Percentiles rank a stretch among this genome's conserved stretches.
phyloP scores from a whole-genome alignment of 2,329 filamentous ascomycete genomes.

The Elsinoe australis region DNA sequence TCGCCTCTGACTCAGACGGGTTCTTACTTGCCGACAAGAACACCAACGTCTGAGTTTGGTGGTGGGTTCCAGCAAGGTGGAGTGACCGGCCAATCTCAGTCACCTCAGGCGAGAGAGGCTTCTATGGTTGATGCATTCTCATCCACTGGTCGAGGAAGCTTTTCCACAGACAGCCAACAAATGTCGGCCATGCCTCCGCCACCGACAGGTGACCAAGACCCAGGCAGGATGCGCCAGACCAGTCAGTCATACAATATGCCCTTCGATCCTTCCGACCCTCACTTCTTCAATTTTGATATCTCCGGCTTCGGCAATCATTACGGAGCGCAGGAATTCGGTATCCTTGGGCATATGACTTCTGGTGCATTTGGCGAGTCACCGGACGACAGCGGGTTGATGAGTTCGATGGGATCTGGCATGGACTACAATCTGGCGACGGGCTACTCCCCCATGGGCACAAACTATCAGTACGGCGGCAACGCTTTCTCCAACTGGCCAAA shows the following conservation, averaged over 20 bases:
- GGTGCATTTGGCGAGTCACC: conserved; percentile 47
- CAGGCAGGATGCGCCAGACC: conserved; percentile 27
- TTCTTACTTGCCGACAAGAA: conserved; percentile 16
- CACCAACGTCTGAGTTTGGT: conserved; percentile 16
- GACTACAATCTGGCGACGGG: conserved; percentile 11
- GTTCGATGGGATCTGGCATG: conserved; percentile 27
- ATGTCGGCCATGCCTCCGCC: conserved; percentile 38
- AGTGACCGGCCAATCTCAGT: conserved; percentile 30
- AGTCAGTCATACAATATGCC: conserved; percentile 43
- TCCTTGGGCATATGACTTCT: conserved; percentile 94
- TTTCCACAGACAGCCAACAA: conserved; percentile 35
- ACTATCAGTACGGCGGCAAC: conserved; percentile 16
- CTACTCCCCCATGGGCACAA: conserved; percentile 15
- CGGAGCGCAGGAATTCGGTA: conserved; percentile 88
- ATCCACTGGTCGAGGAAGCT: conserved; percentile 26
- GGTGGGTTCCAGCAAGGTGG: conserved; percentile 17
- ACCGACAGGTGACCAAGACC: conserved; percentile 23
- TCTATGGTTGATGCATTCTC: conserved; percentile 48
- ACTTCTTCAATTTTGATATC: conserved; percentile 91
- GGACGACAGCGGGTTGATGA: conserved; percentile 27
- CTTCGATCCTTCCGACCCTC: conserved; percentile 87
- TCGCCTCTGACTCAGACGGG: conserved; percentile 23
- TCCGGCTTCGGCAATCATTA: conserved; percentile 95
- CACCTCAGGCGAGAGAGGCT: conserved; percentile 38
- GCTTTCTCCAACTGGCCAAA: conserved; percentile 27